Percentiles rank a stretch among this genome's conserved stretches.
phyloP scores from a whole-genome alignment of 768 basidiomycete species.

The Asterophora parasitica region DNA sequence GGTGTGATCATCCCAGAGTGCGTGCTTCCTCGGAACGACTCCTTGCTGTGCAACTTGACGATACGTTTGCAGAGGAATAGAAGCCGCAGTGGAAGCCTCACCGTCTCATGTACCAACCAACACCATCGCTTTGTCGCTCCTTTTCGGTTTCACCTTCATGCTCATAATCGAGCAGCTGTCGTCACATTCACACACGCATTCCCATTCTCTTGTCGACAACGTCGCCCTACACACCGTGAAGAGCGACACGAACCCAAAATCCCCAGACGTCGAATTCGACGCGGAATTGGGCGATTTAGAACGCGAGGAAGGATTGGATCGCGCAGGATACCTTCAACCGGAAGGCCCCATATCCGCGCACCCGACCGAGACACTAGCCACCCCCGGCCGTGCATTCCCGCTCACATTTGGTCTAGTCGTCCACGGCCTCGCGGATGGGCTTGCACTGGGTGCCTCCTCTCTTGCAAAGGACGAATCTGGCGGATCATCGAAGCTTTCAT shows the following conservation, averaged over 20 bases:
- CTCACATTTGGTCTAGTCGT: slow-evolving; percentile 83
- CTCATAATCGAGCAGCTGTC: slow-evolving; percentile 64
- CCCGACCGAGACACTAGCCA: slow-evolving; percentile 14
- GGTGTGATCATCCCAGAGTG: slow-evolving; percentile 94
- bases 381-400: slow-evolving; percentile 49
- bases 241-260: slow-evolving; percentile 8
- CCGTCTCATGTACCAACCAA: slow-evolving; percentile 40
- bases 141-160: slow-evolving; percentile 61
- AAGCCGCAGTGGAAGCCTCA: slow-evolving; percentile 42
- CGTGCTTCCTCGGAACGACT: slow-evolving; percentile 28
- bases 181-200: slow-evolving; percentile 41
- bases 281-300: slow-evolving; percentile 59
- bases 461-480: slow-evolving; percentile 29
- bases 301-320: slow-evolving; percentile 30
- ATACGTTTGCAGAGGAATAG: slow-evolving; percentile 58
- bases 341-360: slow-evolving; percentile 10
- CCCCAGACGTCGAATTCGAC: slow-evolving; percentile 48
- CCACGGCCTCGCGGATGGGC: slow-evolving; percentile 88
- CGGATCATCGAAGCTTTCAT: slow-evolving; percentile 49
- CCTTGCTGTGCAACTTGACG: background rate
- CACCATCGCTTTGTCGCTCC: slow-evolving; percentile 56
- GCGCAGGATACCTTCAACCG: slow-evolving; percentile 19
- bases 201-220: slow-evolving; percentile 23
- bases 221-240: slow-evolving; percentile 24
- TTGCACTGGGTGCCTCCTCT: slow-evolving; percentile 82